Conservation (phyloP, 768 basidiomycete species). For the Coprinopsis marcescibilis region DNA sequence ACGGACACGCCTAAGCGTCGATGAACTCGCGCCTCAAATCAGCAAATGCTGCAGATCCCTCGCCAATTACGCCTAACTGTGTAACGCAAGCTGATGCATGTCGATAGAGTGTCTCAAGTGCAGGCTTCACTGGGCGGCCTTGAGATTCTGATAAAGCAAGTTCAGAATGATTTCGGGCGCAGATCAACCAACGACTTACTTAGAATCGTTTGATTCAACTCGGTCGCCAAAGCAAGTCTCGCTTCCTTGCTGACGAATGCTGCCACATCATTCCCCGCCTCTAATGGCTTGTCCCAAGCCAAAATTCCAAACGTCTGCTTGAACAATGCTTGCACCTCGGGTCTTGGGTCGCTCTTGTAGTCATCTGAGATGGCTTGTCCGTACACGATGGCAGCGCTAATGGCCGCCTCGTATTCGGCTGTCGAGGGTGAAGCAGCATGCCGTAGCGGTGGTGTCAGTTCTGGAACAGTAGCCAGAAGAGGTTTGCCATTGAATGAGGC, state of each 20-base stretch:
- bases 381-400: constrained; percentile 65
- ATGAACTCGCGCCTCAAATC: constrained; percentile 74
- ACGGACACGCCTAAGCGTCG: constrained; percentile 36
- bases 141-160: constrained; percentile 56
- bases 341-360: constrained; percentile 57
- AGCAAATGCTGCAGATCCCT: constrained; percentile 75
- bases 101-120: constrained; percentile 73
- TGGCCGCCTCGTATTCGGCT: constrained; percentile 46
- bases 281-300: constrained; percentile 71
- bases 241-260: constrained; percentile 66
- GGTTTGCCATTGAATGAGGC: constrained; percentile 13
- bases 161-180: constrained; percentile 6
- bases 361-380: constrained; percentile 67
- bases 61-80: constrained; percentile 68
- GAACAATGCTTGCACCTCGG: constrained; percentile 61
- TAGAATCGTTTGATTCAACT: constrained; percentile 77
- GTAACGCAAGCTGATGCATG: constrained; percentile 63
- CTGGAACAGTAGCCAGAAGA: neutral
- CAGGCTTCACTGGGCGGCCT: constrained; percentile 63
- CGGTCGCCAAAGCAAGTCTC: constrained; percentile 60
- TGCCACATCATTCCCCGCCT: constrained; percentile 58
- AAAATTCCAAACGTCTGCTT: constrained; percentile 75
- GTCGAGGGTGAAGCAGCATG: constrained; percentile 5
- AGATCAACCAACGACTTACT: constrained; percentile 40
- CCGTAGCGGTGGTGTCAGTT: constrained; percentile 9